Conservation (phyloP, 148 eudicot species). For the Fagopyrum homotropicum region DNA sequence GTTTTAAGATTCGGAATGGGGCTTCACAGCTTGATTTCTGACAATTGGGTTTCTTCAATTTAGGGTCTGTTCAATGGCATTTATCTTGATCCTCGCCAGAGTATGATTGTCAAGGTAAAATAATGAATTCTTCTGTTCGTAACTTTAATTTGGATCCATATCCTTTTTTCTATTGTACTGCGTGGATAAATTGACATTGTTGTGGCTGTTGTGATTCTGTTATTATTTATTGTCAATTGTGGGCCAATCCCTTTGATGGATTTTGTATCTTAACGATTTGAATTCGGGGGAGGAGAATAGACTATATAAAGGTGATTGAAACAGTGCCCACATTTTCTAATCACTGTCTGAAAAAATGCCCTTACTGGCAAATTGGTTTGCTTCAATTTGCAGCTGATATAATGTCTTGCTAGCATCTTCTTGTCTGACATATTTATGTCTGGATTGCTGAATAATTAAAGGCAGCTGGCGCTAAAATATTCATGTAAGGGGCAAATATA, state of each 20-base stretch:
- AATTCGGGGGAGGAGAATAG: not conserved
- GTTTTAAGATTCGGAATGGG: not conserved
- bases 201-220: no score
- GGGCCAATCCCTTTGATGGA: not conserved
- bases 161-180: not conserved
- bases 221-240: no score
- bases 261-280: not conserved
- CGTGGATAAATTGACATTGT: not conserved
- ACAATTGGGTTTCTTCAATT: constrained; percentile 3
- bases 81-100: not conserved
- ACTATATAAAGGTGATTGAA: not conserved
- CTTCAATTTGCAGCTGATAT: not conserved
- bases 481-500: not conserved
- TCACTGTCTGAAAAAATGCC: not conserved
- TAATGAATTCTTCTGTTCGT: not conserved
- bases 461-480: not conserved
- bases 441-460: not conserved
- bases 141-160: not conserved
- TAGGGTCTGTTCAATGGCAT: not conserved
- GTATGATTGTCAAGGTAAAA: not conserved
- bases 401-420: not conserved
- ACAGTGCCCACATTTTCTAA: not conserved
- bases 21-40: not conserved
- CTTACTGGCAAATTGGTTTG: no score
- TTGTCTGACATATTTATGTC: not conserved